Conservation (phyloP, 441 rosid species). For the Metrosideros polymorpha region DNA sequence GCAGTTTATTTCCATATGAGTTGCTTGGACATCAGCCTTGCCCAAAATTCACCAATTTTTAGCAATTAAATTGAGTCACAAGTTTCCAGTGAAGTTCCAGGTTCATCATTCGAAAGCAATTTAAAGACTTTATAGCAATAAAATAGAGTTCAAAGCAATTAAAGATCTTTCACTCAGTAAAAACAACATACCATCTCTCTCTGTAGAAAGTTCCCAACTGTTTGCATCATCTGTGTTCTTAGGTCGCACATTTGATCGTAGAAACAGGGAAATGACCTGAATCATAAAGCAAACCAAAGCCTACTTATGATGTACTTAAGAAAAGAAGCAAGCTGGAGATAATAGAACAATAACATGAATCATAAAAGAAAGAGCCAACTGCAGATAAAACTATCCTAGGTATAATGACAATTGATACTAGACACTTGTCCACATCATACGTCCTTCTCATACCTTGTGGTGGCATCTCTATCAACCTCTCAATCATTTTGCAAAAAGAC, state of each 20-base stretch:
- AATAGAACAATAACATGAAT: not conserved
- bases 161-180: not conserved
- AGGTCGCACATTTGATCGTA: constrained; percentile 57
- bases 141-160: not conserved
- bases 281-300: constrained; percentile 8
- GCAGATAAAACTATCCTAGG: not conserved
- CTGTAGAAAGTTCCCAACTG: constrained; percentile 14
- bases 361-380: not conserved
- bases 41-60: not conserved
- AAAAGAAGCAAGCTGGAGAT: not conserved
- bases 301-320: not conserved
- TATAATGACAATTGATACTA: not conserved
- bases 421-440: not conserved
- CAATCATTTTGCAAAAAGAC: not conserved
- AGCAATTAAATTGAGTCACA: not conserved
- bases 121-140: not conserved
- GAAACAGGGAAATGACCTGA: constrained; percentile 77
- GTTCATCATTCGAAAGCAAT: not conserved
- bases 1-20: not conserved
- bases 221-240: constrained; percentile 10
- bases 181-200: constrained; percentile 27
- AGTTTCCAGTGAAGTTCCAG: not conserved
- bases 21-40: not conserved
- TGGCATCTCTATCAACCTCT: not conserved
- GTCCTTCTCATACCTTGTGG: not conserved